Conservation (phyloP, 2,329 filamentous ascomycete genomes). For the Fusarium sp. region DNA sequence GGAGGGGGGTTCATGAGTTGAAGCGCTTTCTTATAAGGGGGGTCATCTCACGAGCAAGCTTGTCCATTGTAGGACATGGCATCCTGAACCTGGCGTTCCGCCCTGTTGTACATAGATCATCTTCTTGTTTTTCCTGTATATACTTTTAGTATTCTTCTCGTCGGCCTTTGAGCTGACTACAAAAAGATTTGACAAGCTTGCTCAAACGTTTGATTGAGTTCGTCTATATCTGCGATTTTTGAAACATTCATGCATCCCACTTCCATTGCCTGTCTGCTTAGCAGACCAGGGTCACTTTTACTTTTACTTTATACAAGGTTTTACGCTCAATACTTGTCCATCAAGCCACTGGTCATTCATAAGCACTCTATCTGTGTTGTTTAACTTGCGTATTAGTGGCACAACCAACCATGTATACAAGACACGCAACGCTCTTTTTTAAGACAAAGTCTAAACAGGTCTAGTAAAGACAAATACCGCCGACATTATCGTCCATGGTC, state of each 20-base stretch:
- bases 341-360: neutral
- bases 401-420: neutral
- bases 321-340: neutral
- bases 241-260: neutral
- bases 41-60: slow-evolving; percentile 15
- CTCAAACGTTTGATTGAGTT: slow-evolving; percentile 1
- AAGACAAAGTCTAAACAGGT: neutral
- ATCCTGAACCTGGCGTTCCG: slow-evolving; percentile 29
- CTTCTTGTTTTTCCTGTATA: slow-evolving; percentile 38
- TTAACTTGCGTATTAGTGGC: slow-evolving; percentile 9
- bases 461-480: slow-evolving; percentile 69
- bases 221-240: neutral
- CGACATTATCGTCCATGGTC: slow-evolving; percentile 87
- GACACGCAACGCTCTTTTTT: neutral
- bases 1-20: neutral
- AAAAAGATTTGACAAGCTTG: slow-evolving; percentile 28
- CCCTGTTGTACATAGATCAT: slow-evolving; percentile 31
- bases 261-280: neutral
- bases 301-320: neutral
- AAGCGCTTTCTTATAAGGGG: neutral
- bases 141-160: slow-evolving; percentile 28
- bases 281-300: neutral
- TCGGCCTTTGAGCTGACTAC: slow-evolving; percentile 16
- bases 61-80: slow-evolving; percentile 24
- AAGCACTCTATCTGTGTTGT: neutral